Evolutionary conservation across 1,284 basidiomycete genomes (phyloP).

Genomic region (Cystobasidium pallidum): DNA sequence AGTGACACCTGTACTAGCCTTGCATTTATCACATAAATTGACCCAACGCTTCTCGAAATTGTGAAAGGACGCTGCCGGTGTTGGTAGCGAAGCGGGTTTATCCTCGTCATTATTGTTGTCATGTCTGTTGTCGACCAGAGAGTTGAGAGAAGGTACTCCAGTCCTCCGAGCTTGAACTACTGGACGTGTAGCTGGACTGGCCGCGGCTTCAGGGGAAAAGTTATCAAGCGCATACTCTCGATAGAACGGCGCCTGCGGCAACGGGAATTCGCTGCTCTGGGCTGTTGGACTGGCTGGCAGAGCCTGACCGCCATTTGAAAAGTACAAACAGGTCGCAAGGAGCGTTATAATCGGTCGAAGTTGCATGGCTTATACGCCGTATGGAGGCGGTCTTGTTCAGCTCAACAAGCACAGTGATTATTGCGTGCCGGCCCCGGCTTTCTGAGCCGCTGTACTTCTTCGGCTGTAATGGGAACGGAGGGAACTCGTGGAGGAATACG

Average conservation of each 20-base stretch:
- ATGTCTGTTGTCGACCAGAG: too few relatives aligned
- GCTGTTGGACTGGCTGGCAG: background rate
- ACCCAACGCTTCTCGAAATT: slow-evolving; percentile 7
- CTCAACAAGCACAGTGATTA: too few relatives aligned
- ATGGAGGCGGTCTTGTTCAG: too few relatives aligned
- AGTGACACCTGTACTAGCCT: slow-evolving; percentile 15
- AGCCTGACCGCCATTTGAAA: background rate
- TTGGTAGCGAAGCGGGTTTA: background rate
- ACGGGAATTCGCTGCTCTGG: too few relatives aligned
- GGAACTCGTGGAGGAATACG: too few relatives aligned
- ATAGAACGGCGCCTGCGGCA: too few relatives aligned
- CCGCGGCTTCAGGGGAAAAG: background rate
- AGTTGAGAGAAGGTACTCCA: background rate
- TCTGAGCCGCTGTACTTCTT: too few relatives aligned
- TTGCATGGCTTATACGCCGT: too few relatives aligned
- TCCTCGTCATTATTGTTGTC: background rate
- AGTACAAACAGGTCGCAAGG: too few relatives aligned
- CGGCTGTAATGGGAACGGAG: too few relatives aligned
- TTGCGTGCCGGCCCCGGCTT: too few relatives aligned
- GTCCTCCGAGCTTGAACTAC: background rate
- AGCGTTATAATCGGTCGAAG: too few relatives aligned
- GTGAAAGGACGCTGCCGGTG: background rate
- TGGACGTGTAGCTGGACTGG: background rate
- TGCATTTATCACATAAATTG: slow-evolving; percentile 9
- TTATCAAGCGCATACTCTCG: background rate